phyloP scores from a whole-genome alignment of 495 filamentous ascomycete species.

The Hypoxylon intermedium region DNA sequence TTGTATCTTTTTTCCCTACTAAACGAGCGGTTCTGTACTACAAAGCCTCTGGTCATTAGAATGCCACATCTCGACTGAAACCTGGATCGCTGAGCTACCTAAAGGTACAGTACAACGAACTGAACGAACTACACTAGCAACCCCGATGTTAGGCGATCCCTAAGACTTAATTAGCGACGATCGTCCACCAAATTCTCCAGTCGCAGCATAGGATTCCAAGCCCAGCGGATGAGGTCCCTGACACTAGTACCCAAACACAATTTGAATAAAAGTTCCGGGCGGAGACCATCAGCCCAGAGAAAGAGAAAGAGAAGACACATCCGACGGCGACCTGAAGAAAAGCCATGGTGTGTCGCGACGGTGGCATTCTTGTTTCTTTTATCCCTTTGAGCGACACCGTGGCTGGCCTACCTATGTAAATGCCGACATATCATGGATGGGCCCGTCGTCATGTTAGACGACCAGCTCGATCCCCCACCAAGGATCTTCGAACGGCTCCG shows the following conservation, averaged over 20 bases:
- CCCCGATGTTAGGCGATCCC: slow-evolving; percentile 16
- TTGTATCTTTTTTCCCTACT: slow-evolving; percentile 1
- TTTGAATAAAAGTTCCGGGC: slow-evolving; percentile 29
- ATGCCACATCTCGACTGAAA: background rate
- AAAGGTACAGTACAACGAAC: slow-evolving; percentile 27
- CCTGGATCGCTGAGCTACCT: slow-evolving; percentile 19
- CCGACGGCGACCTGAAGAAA: slow-evolving; percentile 26
- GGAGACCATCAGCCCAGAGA: slow-evolving; percentile 15
- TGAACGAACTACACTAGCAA: no score
- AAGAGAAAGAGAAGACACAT: slow-evolving; percentile 8
- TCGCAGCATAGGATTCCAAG: slow-evolving; percentile 10
- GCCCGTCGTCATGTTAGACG: slow-evolving; percentile 59
- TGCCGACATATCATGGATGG: slow-evolving; percentile 54
- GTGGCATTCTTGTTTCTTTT: slow-evolving; percentile 39
- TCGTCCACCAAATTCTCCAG: slow-evolving; percentile 20
- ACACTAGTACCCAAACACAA: slow-evolving; percentile 22
- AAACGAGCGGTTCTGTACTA: slow-evolving; percentile 26
- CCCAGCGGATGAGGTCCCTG: slow-evolving; percentile 25
- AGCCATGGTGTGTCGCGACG: slow-evolving; percentile 49
- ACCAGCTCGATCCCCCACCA: slow-evolving; percentile 70
- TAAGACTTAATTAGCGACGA: slow-evolving; percentile 28
- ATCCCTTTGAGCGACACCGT: slow-evolving; percentile 21
- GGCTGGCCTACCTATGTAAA: slow-evolving; percentile 34
- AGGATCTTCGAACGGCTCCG: slow-evolving; percentile 75
- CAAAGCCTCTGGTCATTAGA: slow-evolving; percentile 25